Evolutionary conservation across 2,329 filamentous ascomycete genomes (phyloP).

Genomic region (Exserohilum rostratum): DNA sequence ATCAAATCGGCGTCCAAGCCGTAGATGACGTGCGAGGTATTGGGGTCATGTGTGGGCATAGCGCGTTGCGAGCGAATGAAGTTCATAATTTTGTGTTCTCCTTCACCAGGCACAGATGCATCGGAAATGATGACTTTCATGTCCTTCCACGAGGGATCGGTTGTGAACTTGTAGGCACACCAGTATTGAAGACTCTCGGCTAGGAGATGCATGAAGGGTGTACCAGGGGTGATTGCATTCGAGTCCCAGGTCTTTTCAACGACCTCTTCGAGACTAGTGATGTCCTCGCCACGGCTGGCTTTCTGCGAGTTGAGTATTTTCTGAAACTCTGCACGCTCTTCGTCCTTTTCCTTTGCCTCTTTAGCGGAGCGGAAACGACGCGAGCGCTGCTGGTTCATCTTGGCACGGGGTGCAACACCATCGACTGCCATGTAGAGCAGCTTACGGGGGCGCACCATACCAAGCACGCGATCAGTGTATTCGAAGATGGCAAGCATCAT

Average conservation of each 20-base stretch:
- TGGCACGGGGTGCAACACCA: slow-evolving; percentile 94
- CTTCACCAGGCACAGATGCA: slow-evolving; percentile 95
- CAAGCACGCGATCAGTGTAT: slow-evolving; percentile 98
- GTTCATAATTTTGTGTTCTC: slow-evolving; percentile 99
- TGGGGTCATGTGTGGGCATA: slow-evolving; percentile 90
- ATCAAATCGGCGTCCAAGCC: slow-evolving; percentile 97
- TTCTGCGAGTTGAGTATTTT: slow-evolving; percentile 83
- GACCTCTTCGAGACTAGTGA: slow-evolving; percentile 65
- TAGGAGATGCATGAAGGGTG: slow-evolving; percentile 97
- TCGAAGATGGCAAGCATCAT: slow-evolving; percentile 99
- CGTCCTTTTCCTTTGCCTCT: slow-evolving; percentile 92
- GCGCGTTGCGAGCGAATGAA: slow-evolving; percentile 93
- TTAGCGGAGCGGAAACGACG: slow-evolving; percentile 92
- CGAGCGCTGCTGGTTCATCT: slow-evolving; percentile 99
- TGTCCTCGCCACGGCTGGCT: slow-evolving; percentile 56
- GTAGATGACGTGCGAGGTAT: slow-evolving; percentile 97
- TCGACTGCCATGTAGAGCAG: slow-evolving; percentile 98
- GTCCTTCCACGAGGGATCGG: slow-evolving; percentile 87
- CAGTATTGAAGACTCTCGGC: slow-evolving; percentile 91
- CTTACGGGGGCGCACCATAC: slow-evolving; percentile 97
- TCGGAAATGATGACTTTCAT: slow-evolving; percentile 98
- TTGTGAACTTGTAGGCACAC: slow-evolving; percentile 97
- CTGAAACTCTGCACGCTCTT: slow-evolving; percentile 85
- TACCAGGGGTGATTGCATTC: slow-evolving; percentile 89
- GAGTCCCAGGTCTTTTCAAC: slow-evolving; percentile 92